Percentiles rank a stretch among this genome's conserved stretches.
phyloP scores from a whole-genome alignment of 768 basidiomycete species.

The Tylopilus balloui region DNA sequence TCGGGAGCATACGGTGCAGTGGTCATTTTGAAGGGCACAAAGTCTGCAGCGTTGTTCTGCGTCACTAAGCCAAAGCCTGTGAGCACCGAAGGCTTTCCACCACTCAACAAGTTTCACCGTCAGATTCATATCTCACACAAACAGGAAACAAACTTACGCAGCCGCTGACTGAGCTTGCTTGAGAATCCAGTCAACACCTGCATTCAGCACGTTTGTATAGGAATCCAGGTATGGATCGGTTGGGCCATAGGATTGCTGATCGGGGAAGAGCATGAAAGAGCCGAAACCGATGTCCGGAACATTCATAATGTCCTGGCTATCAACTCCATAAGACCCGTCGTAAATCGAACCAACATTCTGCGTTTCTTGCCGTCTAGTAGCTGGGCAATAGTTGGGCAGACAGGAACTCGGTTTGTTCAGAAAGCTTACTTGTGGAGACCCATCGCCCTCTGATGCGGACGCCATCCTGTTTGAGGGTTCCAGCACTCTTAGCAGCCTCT shows the following conservation, averaged over 20 bases:
- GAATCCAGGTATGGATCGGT: slow-evolving; percentile 45
- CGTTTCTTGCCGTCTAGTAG: slow-evolving; percentile 45
- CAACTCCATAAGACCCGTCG: slow-evolving; percentile 63
- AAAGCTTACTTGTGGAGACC: slow-evolving; percentile 46
- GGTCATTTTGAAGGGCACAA: slow-evolving; percentile 59
- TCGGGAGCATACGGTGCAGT: slow-evolving; percentile 39
- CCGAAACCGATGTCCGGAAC: slow-evolving; percentile 55
- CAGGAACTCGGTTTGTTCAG: not conserved
- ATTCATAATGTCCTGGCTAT: slow-evolving; percentile 58
- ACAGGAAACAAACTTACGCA: slow-evolving; percentile 35
- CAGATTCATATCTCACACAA: not conserved
- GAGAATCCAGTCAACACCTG: slow-evolving; percentile 53
- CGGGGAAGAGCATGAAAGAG: slow-evolving; percentile 64
- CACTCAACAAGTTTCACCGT: slow-evolving; percentile 30
- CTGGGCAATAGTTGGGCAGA: slow-evolving; percentile 24
- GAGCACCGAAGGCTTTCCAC: slow-evolving; percentile 50
- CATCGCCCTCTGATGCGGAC: slow-evolving; percentile 57
- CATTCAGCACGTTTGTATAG: slow-evolving; percentile 49
- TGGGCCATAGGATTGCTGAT: slow-evolving; percentile 53
- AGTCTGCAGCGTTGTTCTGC: slow-evolving; percentile 45
- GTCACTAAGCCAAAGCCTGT: slow-evolving; percentile 64
- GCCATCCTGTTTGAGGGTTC: slow-evolving; percentile 34
- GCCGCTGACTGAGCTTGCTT: slow-evolving; percentile 41
- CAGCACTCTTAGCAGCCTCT: slow-evolving; percentile 32
- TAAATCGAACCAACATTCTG: slow-evolving; percentile 45